A percentile compares a stretch with the other conserved stretches of the same genome.
Evolutionary conservation across 225 moss, liverwort and hornwort genomes (phyloP).

Genomic region (Antitrichia curtipendula): DNA sequence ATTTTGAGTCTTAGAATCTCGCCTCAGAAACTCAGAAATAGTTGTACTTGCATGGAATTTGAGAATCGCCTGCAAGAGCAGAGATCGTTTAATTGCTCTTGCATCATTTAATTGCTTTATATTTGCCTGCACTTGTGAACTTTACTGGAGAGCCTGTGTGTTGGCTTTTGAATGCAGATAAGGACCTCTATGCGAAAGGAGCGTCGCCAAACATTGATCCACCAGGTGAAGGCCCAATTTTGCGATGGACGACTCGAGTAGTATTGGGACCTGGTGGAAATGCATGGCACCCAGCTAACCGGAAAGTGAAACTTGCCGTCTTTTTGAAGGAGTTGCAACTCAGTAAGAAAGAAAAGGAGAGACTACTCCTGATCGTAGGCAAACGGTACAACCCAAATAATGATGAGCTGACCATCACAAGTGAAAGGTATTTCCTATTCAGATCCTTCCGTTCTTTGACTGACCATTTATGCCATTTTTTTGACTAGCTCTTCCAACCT

Average conservation of each 20-base stretch:
- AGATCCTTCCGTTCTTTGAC: neutral
- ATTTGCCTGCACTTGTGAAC: neutral
- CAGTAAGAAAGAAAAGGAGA: constrained; percentile 31
- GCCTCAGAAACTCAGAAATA: neutral
- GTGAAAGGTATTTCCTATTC: constrained; percentile 40
- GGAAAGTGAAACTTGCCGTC: constrained; percentile 76
- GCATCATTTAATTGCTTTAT: neutral
- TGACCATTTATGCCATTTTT: neutral
- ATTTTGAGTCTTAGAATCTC: neutral
- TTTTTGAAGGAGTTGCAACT: constrained; percentile 73
- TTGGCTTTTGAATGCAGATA: constrained; percentile 16
- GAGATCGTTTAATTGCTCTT: neutral
- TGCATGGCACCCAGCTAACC: constrained; percentile 70
- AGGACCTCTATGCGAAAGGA: constrained; percentile 58
- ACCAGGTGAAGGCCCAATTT: constrained; percentile 69
- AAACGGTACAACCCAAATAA: constrained; percentile 66
- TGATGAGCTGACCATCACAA: constrained; percentile 72
- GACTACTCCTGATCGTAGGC: constrained; percentile 59
- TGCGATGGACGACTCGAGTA: constrained; percentile 78
- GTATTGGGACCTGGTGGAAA: constrained; percentile 74
- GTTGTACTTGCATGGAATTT: neutral
- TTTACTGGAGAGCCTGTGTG: neutral
- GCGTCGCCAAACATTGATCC: constrained; percentile 56
- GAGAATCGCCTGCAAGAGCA: neutral
- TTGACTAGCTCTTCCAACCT: neutral